Percentiles rank a stretch among this genome's conserved stretches.
These are phyloP conservation scores for Ganoderma multipileum DNA, from an alignment of 1,284 basidiomycete genomes.

Conservation along the genomic window DNA sequence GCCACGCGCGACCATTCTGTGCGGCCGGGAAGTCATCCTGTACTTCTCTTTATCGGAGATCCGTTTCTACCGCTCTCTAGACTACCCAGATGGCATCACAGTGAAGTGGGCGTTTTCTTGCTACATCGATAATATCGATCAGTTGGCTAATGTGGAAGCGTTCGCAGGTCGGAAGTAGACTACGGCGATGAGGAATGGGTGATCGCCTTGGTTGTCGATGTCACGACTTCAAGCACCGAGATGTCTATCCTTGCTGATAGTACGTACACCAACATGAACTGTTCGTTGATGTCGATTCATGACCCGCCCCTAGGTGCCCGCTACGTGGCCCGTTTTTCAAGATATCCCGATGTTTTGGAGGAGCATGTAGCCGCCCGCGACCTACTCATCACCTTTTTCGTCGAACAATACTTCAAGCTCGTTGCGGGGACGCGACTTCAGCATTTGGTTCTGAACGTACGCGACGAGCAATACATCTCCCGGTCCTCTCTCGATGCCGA, in stretches of 20 bases:
- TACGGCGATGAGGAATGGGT: conserved; percentile 35
- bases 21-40: conserved; percentile 40
- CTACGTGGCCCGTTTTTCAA: conserved; percentile 39
- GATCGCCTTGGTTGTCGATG: conserved; percentile 40
- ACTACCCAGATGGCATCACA: not conserved
- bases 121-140: not conserved
- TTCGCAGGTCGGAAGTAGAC: conserved; percentile 14
- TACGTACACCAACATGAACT: conserved; percentile 19
- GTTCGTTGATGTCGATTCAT: conserved; percentile 3
- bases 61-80: conserved; percentile 26
- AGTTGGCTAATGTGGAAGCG: not conserved
- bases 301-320: conserved; percentile 34
- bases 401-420: conserved; percentile 38
- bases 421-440: conserved; percentile 34
- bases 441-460: conserved; percentile 33
- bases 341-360: conserved; percentile 30
- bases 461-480: conserved; percentile 9
- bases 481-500: conserved; percentile 13
- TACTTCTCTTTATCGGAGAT: conserved; percentile 40
- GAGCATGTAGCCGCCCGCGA: conserved; percentile 26
- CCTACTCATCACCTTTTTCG: conserved; percentile 38
- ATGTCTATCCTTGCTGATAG: conserved; percentile 2
- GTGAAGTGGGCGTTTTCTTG: not conserved
- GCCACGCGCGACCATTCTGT: conserved; percentile 38
- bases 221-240: conserved; percentile 17